Conservation (phyloP, 768 basidiomycete species). For the Boletus fagicola region DNA sequence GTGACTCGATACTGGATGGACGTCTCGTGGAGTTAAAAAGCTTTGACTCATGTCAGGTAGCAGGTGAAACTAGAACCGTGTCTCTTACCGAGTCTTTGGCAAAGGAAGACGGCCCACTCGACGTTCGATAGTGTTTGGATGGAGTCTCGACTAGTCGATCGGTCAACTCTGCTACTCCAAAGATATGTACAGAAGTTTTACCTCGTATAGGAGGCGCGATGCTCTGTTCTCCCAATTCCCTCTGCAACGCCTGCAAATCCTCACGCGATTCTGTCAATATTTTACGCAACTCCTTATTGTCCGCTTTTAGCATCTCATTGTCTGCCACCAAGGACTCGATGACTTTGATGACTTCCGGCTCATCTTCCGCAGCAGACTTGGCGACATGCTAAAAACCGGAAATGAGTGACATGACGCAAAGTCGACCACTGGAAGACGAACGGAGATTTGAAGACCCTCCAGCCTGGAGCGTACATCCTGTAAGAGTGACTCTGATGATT, state of each 20-base stretch:
- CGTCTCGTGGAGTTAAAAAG: conserved; percentile 31
- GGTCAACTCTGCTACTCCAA: conserved; percentile 3
- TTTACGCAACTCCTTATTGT: conserved; percentile 75
- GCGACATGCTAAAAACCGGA: conserved; percentile 37
- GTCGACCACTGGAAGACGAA: conserved; percentile 33
- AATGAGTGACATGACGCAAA: conserved; percentile 15
- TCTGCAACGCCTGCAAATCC: conserved; percentile 64
- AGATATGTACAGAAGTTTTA: conserved; percentile 19
- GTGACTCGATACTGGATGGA: conserved; percentile 36
- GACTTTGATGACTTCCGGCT: conserved; percentile 62
- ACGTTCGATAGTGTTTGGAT: conserved; percentile 41
- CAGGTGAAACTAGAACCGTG: conserved; percentile 27
- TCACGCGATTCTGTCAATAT: conserved; percentile 75
- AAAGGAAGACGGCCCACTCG: conserved; percentile 45
- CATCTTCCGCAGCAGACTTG: conserved; percentile 38
- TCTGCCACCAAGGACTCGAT: conserved; percentile 84
- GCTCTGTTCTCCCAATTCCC: conserved; percentile 73
- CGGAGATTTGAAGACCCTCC: conserved; percentile 57
- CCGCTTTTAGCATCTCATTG: conserved; percentile 78
- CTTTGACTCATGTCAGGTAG: conserved; percentile 24
- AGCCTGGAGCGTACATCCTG: conserved; percentile 64
- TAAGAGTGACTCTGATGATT: conserved; percentile 65
- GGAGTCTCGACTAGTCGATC: conserved; percentile 29
- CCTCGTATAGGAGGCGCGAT: conserved; percentile 48
- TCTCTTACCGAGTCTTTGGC: conserved; percentile 45